Evolutionary conservation across 495 filamentous ascomycete species (phyloP).

Genomic region (Zalerion maritima): DNA sequence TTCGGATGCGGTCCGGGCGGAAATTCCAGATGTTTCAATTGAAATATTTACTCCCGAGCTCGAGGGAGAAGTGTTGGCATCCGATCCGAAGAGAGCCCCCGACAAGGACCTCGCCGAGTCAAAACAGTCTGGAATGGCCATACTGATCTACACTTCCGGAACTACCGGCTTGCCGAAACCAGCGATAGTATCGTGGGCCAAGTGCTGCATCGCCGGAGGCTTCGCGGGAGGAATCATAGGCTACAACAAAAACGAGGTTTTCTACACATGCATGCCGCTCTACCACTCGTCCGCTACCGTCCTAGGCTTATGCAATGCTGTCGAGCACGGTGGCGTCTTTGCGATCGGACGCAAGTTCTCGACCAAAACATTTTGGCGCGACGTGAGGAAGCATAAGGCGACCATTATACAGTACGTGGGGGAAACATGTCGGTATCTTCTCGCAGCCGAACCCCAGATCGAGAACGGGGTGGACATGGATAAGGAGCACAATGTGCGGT

Average conservation of each 20-base stretch:
- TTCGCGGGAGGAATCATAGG: slow-evolving; percentile 45
- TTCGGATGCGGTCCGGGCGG: slow-evolving; percentile 28
- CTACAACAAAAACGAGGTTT: slow-evolving; percentile 46
- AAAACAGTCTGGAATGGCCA: slow-evolving; percentile 42
- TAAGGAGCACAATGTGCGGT: slow-evolving; percentile 55
- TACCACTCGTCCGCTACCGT: slow-evolving; percentile 78
- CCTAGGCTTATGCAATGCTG: slow-evolving; percentile 46
- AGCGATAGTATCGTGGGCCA: slow-evolving; percentile 70
- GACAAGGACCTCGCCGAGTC: slow-evolving; percentile 42
- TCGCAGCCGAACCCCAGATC: slow-evolving; percentile 50
- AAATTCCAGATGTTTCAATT: slow-evolving; percentile 35
- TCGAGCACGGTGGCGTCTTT: slow-evolving; percentile 50
- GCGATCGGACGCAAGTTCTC: slow-evolving; percentile 71
- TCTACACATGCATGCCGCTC: slow-evolving; percentile 90
- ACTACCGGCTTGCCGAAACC: slow-evolving; percentile 89
- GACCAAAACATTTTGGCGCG: slow-evolving; percentile 66
- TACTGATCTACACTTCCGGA: slow-evolving; percentile 75
- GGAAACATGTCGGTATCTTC: slow-evolving; percentile 83
- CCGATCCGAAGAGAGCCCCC: slow-evolving; percentile 43
- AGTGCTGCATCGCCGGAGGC: slow-evolving; percentile 35
- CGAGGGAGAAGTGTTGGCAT: slow-evolving; percentile 44
- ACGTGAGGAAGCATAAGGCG: slow-evolving; percentile 55
- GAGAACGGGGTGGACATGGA: slow-evolving; percentile 66
- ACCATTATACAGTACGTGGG: slow-evolving; percentile 92
- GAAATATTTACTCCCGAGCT: slow-evolving; percentile 47